phyloP scores from a whole-genome alignment of 2,329 filamentous ascomycete species.

The Zasmidium cellare region DNA sequence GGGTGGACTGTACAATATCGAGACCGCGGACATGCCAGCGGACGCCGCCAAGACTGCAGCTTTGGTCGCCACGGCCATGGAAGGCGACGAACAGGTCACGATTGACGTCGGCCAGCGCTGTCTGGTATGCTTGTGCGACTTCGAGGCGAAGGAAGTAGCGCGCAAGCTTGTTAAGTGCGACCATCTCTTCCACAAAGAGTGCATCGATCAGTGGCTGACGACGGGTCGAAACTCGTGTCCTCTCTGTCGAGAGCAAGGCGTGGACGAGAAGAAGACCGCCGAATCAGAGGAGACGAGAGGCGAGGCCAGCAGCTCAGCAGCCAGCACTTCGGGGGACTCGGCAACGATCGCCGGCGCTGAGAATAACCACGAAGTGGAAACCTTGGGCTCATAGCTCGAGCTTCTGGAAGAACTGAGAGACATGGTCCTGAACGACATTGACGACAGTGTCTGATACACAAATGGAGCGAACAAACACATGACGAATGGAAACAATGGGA shows the following conservation, averaged over 20 bases:
- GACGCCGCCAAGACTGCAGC: slow-evolving; percentile 28
- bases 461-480: no score
- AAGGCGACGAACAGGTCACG: slow-evolving; percentile 31
- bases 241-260: slow-evolving; percentile 60
- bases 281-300: not conserved
- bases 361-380: not conserved
- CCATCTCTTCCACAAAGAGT: slow-evolving; percentile 67
- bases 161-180: slow-evolving; percentile 63
- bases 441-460: no score
- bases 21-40: slow-evolving; percentile 21
- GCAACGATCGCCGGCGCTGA: slow-evolving; percentile 2
- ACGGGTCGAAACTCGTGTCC: slow-evolving; percentile 66
- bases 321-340: not conserved
- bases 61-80: slow-evolving; percentile 36
- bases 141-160: slow-evolving; percentile 61
- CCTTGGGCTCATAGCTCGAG: not conserved
- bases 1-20: slow-evolving; percentile 60
- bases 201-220: slow-evolving; percentile 72
- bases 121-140: slow-evolving; percentile 67
- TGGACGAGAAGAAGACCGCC: slow-evolving; percentile 48
- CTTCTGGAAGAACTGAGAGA: not conserved
- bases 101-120: slow-evolving; percentile 54
- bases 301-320: not conserved
- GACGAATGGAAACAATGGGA: not conserved
- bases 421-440: no score